Evolutionary conservation across 225 moss, liverwort and hornwort species (phyloP).

Genomic region (Physcomitrellopsis africana): DNA sequence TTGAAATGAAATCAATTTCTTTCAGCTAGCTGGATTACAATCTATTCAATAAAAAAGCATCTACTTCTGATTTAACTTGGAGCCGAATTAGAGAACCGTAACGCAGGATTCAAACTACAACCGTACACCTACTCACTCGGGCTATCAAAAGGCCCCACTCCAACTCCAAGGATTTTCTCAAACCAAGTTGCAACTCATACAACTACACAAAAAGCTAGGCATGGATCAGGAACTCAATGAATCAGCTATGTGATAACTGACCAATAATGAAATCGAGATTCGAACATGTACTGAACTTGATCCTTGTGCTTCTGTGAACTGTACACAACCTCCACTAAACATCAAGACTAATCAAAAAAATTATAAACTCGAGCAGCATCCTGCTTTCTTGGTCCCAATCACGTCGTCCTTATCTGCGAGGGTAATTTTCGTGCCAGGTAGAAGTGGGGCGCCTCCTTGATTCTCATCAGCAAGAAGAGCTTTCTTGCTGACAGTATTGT

Average conservation of each 20-base stretch:
- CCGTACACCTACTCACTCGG: conserved; percentile 23
- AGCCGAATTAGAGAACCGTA: neutral
- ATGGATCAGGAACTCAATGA: neutral
- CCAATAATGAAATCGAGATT: too few relatives aligned
- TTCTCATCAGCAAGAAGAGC: conserved; percentile 85
- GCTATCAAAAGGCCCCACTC: conserved; percentile 34
- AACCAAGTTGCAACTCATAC: conserved; percentile 29
- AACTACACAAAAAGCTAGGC: conserved; percentile 30
- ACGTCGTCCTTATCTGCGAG: conserved; percentile 54
- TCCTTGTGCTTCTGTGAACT: conserved; percentile 28
- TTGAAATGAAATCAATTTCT: too few relatives aligned
- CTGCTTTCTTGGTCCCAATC: conserved; percentile 43
- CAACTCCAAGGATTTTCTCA: conserved; percentile 28
- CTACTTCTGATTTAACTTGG: conserved; percentile 1
- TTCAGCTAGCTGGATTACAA: too few relatives aligned
- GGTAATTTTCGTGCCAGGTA: conserved; percentile 59
- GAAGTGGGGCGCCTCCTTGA: conserved; percentile 36
- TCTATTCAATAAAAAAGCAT: neutral
- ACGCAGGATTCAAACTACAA: neutral
- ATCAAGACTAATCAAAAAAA: neutral
- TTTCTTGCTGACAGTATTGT: conserved; percentile 93
- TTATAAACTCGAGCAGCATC: conserved; percentile 51
- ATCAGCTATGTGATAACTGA: too few relatives aligned
- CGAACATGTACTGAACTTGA: neutral
- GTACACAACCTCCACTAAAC: conserved; percentile 31